phyloP scores from a whole-genome alignment of 2,329 filamentous ascomycete genomes.

The Microcyclospora pomicola region DNA sequence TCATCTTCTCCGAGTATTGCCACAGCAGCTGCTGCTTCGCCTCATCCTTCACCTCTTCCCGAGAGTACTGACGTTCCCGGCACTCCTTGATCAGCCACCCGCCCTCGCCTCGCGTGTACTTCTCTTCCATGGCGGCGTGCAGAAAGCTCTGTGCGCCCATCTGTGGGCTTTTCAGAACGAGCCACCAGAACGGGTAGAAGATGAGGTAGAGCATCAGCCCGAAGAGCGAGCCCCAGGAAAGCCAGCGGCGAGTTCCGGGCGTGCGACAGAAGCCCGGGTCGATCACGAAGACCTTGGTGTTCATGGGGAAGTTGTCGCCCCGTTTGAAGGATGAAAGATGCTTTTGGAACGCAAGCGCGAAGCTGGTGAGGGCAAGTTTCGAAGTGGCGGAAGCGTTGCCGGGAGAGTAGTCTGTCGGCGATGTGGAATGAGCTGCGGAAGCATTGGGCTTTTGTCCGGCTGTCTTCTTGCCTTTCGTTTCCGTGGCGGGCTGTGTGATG shows the following conservation, averaged over 20 bases:
- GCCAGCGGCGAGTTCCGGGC: constrained; percentile 73
- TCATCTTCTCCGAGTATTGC: constrained; percentile 74
- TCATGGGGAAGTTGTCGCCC: constrained; percentile 70
- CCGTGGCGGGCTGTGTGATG: constrained; percentile 30
- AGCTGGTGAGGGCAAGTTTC: constrained; percentile 68
- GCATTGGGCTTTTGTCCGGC: constrained; percentile 26
- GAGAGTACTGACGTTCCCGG: constrained; percentile 55
- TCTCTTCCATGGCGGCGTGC: constrained; percentile 69
- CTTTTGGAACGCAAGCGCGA: constrained; percentile 83
- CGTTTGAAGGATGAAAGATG: constrained; percentile 74
- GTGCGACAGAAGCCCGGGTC: constrained; percentile 79
- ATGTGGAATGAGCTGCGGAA: constrained; percentile 3
- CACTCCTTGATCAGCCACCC: constrained; percentile 82
- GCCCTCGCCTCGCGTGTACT: constrained; percentile 49
- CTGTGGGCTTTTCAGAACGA: constrained; percentile 71
- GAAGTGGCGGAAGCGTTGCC: constrained; percentile 35
- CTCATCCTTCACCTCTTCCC: constrained; percentile 65
- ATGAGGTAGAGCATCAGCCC: constrained; percentile 65
- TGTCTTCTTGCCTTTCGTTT: constrained; percentile 38
- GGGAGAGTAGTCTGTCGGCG: constrained; percentile 27
- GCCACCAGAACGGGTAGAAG: constrained; percentile 70
- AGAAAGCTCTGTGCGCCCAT: constrained; percentile 80
- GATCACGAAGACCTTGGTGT: constrained; percentile 68
- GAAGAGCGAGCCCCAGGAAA: constrained; percentile 71
- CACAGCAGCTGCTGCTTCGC: constrained; percentile 71